A percentile compares a stretch with the other conserved stretches of the same genome.
Conservation (phyloP, 1,284 basidiomycete genomes). For the Trichosporon coremiiforme region DNA sequence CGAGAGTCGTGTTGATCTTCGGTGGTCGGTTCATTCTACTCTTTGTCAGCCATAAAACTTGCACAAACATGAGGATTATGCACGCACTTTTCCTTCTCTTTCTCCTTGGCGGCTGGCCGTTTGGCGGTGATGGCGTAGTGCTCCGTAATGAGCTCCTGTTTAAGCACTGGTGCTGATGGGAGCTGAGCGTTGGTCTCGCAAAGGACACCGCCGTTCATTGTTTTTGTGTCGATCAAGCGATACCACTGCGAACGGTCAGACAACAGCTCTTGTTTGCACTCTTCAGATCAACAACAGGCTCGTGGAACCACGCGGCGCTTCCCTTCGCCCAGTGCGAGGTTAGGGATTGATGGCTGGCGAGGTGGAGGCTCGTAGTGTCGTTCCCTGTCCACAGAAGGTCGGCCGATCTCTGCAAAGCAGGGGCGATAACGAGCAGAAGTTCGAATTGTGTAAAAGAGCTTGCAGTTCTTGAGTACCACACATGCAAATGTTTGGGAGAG, state of each 20-base stretch:
- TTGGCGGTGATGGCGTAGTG: constrained; percentile 35
- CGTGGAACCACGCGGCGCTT: neutral
- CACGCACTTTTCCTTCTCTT: constrained; percentile 11
- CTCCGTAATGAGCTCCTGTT: constrained; percentile 36
- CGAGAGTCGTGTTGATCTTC: constrained; percentile 25
- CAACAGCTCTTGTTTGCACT: constrained; percentile 7
- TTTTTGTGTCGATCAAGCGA: constrained; percentile 18
- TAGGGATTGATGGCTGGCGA: constrained; percentile 12
- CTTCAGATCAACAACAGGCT: neutral
- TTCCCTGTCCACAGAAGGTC: neutral
- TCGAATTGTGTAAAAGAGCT: neutral
- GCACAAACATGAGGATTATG: neutral
- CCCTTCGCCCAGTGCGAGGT: constrained; percentile 13
- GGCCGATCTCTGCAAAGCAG: neutral
- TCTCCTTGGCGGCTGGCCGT: constrained; percentile 31
- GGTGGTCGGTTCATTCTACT: constrained; percentile 29
- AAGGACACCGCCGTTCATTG: constrained; percentile 35
- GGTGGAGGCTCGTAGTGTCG: constrained; percentile 1
- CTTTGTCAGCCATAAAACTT: constrained; percentile 8
- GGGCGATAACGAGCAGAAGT: neutral
- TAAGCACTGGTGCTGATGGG: constrained; percentile 31
- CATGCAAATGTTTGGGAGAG: neutral
- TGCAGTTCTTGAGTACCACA: neutral
- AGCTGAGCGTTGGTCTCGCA: constrained; percentile 30
- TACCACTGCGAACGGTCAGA: neutral